phyloP scores from a whole-genome alignment of 305 asterid genomes.

The Euphrasia arctica region DNA sequence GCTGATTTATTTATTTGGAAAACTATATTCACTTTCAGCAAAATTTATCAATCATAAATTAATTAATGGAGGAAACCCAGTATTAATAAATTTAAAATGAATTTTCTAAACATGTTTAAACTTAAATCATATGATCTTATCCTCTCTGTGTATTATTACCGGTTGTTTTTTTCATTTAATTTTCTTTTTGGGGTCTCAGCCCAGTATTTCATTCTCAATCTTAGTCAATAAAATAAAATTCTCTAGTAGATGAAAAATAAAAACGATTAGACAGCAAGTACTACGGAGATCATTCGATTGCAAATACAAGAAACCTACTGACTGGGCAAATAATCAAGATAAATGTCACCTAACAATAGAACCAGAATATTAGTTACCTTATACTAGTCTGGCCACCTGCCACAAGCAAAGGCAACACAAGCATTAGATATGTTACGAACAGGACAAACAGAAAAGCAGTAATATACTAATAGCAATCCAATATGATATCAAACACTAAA shows the following conservation, averaged over 20 bases:
- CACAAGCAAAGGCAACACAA: conserved; percentile 26
- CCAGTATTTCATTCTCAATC: conserved; percentile 3
- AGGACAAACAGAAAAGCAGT: neutral
- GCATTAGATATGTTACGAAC: conserved; percentile 13
- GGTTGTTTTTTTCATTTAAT: neutral
- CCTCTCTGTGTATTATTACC: neutral
- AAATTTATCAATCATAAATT: neutral
- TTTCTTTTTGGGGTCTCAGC: neutral
- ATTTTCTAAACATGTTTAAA: neutral
- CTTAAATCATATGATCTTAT: neutral
- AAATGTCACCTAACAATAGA: too few relatives aligned
- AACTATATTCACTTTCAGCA: neutral
- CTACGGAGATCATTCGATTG: too few relatives aligned
- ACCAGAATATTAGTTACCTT: conserved; percentile 40
- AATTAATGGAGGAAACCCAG: neutral
- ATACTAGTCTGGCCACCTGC: conserved; percentile 96
- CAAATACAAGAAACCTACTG: neutral
- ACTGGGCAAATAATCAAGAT: conserved; percentile 10
- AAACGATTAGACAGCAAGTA: too few relatives aligned
- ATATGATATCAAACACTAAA: too few relatives aligned
- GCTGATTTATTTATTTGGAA: neutral
- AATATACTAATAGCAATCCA: neutral
- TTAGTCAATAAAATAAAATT: conserved; percentile 9
- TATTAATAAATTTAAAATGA: neutral
- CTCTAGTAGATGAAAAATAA: neutral